Evolutionary conservation across 2,329 filamentous ascomycete genomes (phyloP), one percentile per base, ranked within the genome.

Genomic region (Magnaporthiopsis rhizophila): DNA sequence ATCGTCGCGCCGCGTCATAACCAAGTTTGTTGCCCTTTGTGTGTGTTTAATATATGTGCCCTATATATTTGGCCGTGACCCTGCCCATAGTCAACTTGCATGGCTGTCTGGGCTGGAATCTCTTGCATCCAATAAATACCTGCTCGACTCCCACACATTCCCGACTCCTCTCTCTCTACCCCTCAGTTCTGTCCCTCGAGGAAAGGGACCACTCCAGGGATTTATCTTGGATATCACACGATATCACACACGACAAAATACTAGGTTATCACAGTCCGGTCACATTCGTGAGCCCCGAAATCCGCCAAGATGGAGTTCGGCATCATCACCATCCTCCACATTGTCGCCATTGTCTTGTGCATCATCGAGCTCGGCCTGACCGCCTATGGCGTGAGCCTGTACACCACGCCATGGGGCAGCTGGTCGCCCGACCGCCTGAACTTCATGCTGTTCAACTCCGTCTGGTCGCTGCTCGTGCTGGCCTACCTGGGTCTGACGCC

Each of bases 371-470:
- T 96, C 12, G 91, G 89, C 28, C 76, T 96, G 50, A 88, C 86
- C 61, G 88, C 83, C 63, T 92, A 93, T 53, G 45, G 45, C 18
- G 45, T n/a, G 18, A 32, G 45, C 26, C 15, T 57, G 56, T 64
- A 66, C 66, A 71, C 70, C 64, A 67, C 38, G 34, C 62, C 61
- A 45, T 65, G 61, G 53, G 61, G 63, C 63, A 68, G 65, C 65
- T 65, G 68, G 63, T 76, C 80, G 2, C 87, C 89, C 9, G 80
- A 83, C 13, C 78, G 82, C 50, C 79, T 90, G 73, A 87, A 88
- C 77, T 96, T 95, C 79, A 83, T 94, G 76, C 81, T 96, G 76
- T 96, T 96, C 83, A 83, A 82, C 73, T 80, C 86, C 57, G 80
- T 92, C 69, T 96, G 91, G 90, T 89, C 91, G 1, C 74, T 92